Evolutionary conservation across 169 alveolate genomes (phyloP).

Genomic region (Eimeria falciformis): DNA sequence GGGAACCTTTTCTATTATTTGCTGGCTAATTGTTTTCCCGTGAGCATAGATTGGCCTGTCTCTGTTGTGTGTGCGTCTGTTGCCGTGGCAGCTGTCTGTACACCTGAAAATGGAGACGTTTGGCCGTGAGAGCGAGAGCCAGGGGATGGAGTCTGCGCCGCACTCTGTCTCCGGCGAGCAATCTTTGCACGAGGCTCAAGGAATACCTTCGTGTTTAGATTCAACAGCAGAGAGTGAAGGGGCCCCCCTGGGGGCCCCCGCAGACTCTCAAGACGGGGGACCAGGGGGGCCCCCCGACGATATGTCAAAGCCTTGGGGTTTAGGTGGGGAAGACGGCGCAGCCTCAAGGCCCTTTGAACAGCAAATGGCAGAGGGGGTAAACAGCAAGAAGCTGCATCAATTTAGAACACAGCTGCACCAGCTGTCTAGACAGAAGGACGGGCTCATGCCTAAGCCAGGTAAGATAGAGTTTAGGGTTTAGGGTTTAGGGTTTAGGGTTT

Average conservation of each 20-base stretch:
- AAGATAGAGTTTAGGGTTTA: too few species aligned
- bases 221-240: background rate
- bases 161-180: background rate
- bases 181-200: background rate
- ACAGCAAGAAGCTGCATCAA: slow-evolving; percentile 27
- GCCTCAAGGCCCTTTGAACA: background rate
- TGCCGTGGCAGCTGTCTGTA: background rate
- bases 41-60: too few species aligned
- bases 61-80: too few species aligned
- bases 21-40: too few species aligned
- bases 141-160: background rate
- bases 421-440: slow-evolving; percentile 60
- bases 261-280: background rate
- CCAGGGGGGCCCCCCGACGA: background rate
- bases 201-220: background rate
- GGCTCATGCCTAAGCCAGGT: slow-evolving; percentile 62
- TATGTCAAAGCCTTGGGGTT: slow-evolving; percentile 1
- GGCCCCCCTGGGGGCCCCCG: slow-evolving; percentile 32
- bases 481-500: too few species aligned
- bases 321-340: background rate
- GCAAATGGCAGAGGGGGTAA: background rate
- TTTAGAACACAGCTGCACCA: slow-evolving; percentile 62
- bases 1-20: too few species aligned
- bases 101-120: background rate
- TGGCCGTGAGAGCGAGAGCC: background rate